Evolutionary conservation across 2,329 filamentous ascomycete species (phyloP), one percentile per base, ranked within the genome.

Genomic region (Penicillium glabrum): DNA sequence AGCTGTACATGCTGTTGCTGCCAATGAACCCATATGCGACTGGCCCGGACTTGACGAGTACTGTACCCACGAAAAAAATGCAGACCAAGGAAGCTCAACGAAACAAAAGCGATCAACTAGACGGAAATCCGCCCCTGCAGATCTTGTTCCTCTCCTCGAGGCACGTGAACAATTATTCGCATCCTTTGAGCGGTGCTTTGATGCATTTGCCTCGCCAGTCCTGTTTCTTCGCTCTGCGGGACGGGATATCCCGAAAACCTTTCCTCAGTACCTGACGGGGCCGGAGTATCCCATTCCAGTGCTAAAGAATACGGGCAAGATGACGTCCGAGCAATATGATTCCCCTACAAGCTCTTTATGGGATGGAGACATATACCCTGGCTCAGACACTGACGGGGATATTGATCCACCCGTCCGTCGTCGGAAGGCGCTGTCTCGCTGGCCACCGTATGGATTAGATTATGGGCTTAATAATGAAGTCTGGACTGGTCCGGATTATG

Each of bases 211-310:
- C 0, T 77, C 75, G 4, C 77, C 77, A 0, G 62, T 74, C 4
- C 59, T 79, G 7, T 77, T 79, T 48, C 69, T 79, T 9, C 72
- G 77, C 23, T 74, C 76, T 0, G 61, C 77, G 0, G 76, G 76
- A 0, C 69, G 72, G 50, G 73, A 77, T 44, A 72, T 72, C 5
- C 77, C 74, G 1, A 63, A 61, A 4, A 33, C 14, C 2, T 74
- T 74, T 44, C 73, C 74, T 1, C 55, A 60, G 16, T 75, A 75
- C 51, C 59, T 66, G 1, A 74, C 65, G 0, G 73, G 74, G 0
- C 65, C 70, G 1, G 68, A 66, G 3, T 70, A 75, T 52, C 72
- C 73, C 1, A 56, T 72, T 3, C 74, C 74, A 0, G 62, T 75
- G 0, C 55, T 72, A 9, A 60, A 65, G 49, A 54, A 57, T 26